These are phyloP conservation scores for Penicillium ochrochloron DNA, from an alignment of 495 filamentous ascomycete genomes.

Conservation along the genomic window DNA sequence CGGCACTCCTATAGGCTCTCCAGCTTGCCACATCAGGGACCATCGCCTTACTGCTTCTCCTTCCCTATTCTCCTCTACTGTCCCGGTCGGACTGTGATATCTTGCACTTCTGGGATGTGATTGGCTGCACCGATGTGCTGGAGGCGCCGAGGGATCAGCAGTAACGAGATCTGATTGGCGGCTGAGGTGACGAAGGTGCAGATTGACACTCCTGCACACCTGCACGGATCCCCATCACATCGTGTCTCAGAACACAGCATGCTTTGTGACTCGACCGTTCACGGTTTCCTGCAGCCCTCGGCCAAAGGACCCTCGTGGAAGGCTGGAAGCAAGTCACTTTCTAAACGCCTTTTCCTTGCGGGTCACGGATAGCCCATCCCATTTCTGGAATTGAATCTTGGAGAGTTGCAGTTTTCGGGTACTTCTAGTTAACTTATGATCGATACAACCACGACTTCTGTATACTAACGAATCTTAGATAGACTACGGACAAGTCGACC, in stretches of 20 bases:
- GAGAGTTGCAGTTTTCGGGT: background rate
- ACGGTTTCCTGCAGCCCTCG: conserved; percentile 10
- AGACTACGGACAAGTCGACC: background rate
- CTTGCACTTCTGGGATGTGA: conserved; percentile 6
- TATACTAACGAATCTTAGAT: background rate
- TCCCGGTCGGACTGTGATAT: conserved; percentile 4
- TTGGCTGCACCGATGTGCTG: conserved; percentile 27
- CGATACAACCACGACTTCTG: background rate
- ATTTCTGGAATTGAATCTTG: background rate
- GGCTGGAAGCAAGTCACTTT: background rate
- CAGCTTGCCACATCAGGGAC: conserved; percentile 1
- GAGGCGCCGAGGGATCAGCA: conserved; percentile 33
- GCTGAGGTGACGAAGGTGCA: conserved; percentile 36
- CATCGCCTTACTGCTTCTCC: background rate
- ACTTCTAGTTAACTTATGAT: background rate
- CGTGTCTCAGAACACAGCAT: conserved; percentile 25
- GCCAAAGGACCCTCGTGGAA: conserved; percentile 5
- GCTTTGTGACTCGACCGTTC: conserved; percentile 10
- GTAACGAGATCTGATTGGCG: conserved; percentile 32
- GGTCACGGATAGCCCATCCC: background rate
- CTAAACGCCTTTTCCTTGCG: background rate
- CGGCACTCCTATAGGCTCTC: background rate
- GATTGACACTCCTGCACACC: conserved; percentile 31
- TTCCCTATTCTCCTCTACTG: background rate
- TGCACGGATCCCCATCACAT: conserved; percentile 38